Percentiles rank a stretch among this genome's conserved stretches.
Evolutionary conservation across 495 filamentous ascomycete genomes (phyloP).

Genomic region (Daldinia concentrica): DNA sequence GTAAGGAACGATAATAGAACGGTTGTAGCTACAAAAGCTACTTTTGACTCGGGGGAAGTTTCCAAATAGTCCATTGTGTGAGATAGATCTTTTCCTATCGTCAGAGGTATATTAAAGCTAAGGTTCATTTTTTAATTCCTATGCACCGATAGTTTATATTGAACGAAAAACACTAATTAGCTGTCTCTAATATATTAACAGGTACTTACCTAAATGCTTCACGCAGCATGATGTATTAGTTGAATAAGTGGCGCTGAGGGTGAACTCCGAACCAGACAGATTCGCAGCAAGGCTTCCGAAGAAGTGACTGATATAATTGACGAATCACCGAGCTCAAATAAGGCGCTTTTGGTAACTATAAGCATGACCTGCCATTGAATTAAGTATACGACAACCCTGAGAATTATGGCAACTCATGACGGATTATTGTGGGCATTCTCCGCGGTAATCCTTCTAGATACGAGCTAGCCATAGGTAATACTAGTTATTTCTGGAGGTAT

Average conservation of each 20-base stretch:
- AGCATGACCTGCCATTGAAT: not conserved
- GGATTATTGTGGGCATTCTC: not conserved
- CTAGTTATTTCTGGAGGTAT: not conserved
- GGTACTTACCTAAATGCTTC: not conserved
- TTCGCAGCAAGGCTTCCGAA: not conserved
- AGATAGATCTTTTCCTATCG: not conserved
- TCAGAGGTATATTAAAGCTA: not conserved
- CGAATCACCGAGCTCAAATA: not conserved
- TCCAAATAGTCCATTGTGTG: not conserved
- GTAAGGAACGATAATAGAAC: not conserved
- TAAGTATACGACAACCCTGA: not conserved
- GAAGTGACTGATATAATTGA: not conserved
- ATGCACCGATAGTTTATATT: not conserved
- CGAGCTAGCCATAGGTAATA: not conserved
- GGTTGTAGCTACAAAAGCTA: not conserved
- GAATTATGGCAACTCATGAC: not conserved
- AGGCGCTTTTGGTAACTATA: not conserved
- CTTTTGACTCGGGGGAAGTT: not conserved
- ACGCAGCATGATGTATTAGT: not conserved
- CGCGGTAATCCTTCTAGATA: not conserved
- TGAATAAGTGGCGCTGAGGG: not conserved
- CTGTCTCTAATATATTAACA: not conserved
- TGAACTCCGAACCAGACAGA: not conserved
- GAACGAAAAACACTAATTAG: not conserved
- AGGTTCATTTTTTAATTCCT: not conserved